Evolutionary conservation across 1,139 yeast species (phyloP), one percentile per base, ranked within the genome.

Genomic region (Yamadazyma siamensis): DNA sequence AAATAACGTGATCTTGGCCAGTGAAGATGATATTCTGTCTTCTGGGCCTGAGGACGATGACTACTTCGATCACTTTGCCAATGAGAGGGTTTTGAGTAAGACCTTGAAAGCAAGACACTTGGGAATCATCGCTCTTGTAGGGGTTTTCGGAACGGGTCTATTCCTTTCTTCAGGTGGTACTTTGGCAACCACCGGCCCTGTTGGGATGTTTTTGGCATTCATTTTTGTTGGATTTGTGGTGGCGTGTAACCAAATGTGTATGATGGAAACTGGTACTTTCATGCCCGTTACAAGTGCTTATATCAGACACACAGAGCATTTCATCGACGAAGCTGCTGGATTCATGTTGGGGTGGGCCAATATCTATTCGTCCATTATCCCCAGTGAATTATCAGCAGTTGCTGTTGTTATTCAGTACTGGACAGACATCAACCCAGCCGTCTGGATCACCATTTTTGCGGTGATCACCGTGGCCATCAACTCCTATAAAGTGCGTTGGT

Each of bases 101-200:
- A 48, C 56, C 25, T 54, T 65, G 34, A 54, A 57, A 34, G 48
- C 64, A 24, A 54, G 70, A 39, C 71, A 65, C 41, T 49, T 65
- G 32, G 63, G 58, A 31, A 61, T 63, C 68, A 63, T 65, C 38
- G 67, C 71, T 27, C 54, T 65, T 30, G 71, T 68, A 17, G 71
- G 71, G 18, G 50, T 61, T 29, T 65, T 65, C 32, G 61, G 64
- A 34, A 59, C 77, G 6, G 77, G 77, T 48, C 54, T 71, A 32
- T 69, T 69, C 47, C 84, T 86, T 6, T 80, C 85, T 31, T 74
- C 81, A 34, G 95, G 94, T 17, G 69, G 74, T 29, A 80, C 82
- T 3, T 61, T 86, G 39, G 63, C 71, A 33, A 63, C 61, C 8
- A 71, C 68, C 10, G 89, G 89, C 21, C 88, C 89, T 5, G 87